phyloP scores from a whole-genome alignment of 768 basidiomycete genomes.

The Suillus bovinus region DNA sequence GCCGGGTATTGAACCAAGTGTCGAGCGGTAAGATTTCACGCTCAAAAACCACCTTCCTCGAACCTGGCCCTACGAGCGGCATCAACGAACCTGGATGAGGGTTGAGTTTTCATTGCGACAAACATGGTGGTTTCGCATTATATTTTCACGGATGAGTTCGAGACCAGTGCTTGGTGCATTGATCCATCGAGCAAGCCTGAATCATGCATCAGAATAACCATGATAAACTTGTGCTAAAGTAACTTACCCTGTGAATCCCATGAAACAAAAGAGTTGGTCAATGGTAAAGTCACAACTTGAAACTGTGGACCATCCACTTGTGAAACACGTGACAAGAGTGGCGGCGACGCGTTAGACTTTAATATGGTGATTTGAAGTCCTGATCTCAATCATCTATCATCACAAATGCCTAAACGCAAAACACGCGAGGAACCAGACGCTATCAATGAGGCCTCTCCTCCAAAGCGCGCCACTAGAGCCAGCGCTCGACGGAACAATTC shows the following conservation, averaged over 20 bases:
- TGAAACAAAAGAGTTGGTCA: slow-evolving; percentile 22
- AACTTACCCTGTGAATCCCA: slow-evolving; percentile 67
- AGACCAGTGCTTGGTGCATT: slow-evolving; percentile 78
- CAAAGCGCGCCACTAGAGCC: slow-evolving; percentile 37
- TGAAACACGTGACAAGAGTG: slow-evolving; percentile 27
- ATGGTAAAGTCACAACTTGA: not conserved
- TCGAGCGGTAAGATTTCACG: slow-evolving; percentile 74
- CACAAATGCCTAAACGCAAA: slow-evolving; percentile 51
- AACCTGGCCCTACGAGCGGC: slow-evolving; percentile 48
- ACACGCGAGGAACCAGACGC: slow-evolving; percentile 20
- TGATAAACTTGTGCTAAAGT: not conserved
- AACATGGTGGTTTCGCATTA: slow-evolving; percentile 68
- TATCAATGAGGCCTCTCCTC: slow-evolving; percentile 23
- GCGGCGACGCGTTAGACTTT: slow-evolving; percentile 9
- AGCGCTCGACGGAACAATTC: slow-evolving; percentile 5
- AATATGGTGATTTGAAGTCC: not conserved
- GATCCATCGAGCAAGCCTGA: slow-evolving; percentile 76
- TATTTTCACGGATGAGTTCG: slow-evolving; percentile 67
- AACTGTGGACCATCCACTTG: slow-evolving; percentile 4
- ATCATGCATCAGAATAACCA: slow-evolving; percentile 8
- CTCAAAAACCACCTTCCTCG: slow-evolving; percentile 70
- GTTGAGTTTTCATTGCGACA: slow-evolving; percentile 21
- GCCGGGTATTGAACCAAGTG: slow-evolving; percentile 56
- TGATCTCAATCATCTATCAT: not conserved
- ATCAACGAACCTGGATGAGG: slow-evolving; percentile 18